Evolutionary conservation across 345 rosid species (phyloP).

Genomic region (Kernera saxatilis): DNA sequence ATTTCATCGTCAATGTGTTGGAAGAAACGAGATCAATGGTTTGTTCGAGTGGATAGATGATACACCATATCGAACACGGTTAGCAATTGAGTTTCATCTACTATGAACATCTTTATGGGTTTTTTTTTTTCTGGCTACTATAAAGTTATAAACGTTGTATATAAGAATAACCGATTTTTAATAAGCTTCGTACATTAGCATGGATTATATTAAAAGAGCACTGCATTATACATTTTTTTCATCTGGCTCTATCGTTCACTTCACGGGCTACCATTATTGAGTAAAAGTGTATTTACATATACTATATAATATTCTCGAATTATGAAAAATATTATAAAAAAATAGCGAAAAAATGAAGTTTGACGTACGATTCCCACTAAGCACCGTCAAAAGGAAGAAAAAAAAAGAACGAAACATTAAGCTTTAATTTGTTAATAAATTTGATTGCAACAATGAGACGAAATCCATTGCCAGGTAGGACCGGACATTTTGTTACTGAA

Average conservation of each 20-base stretch:
- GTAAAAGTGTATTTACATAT: not conserved
- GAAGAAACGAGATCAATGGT: too few relatives aligned
- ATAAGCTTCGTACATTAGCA: too few relatives aligned
- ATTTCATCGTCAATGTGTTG: not conserved
- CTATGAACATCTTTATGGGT: too few relatives aligned
- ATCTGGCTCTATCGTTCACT: not conserved
- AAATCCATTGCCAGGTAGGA: slow-evolving; percentile 8
- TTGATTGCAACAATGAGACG: slow-evolving; percentile 3
- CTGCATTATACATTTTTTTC: not conserved
- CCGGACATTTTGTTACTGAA: not conserved
- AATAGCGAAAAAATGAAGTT: not conserved
- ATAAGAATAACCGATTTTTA: too few relatives aligned
- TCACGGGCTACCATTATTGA: not conserved
- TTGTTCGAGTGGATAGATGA: too few relatives aligned
- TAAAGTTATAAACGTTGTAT: too few relatives aligned
- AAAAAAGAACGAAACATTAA: not conserved
- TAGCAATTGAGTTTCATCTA: too few relatives aligned
- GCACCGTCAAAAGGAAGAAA: slow-evolving; percentile 9
- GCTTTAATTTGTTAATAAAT: slow-evolving; percentile 6
- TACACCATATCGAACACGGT: too few relatives aligned
- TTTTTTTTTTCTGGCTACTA: too few relatives aligned
- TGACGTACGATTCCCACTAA: slow-evolving; percentile 22
- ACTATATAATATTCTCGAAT: not conserved
- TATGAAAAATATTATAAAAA: not conserved
- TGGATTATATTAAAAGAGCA: slow-evolving; percentile 6